These are phyloP conservation scores for Trichoderma reesei DNA, from an alignment of 495 filamentous ascomycete genomes.

Conservation along the genomic window DNA sequence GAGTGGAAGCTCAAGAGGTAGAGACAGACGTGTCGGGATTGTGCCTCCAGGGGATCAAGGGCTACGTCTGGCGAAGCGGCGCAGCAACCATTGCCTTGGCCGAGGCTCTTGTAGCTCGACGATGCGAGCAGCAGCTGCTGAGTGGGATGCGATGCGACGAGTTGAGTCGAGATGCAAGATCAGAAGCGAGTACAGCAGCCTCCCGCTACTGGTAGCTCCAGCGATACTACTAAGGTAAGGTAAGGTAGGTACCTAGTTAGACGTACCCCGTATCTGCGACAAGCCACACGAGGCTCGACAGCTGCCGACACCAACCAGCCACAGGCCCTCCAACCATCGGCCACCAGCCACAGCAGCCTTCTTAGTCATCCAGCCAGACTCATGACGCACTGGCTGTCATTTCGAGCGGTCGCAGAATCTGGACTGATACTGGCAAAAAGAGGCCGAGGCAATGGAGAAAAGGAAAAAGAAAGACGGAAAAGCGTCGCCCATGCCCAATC, in stretches of 20 bases:
- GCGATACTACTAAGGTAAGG: no score
- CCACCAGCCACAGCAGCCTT: no score
- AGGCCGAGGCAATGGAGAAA: neutral
- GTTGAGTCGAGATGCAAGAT: neutral
- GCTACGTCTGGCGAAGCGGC: neutral
- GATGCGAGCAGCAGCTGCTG: neutral
- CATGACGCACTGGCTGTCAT: neutral
- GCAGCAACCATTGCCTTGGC: neutral
- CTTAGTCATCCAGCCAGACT: neutral
- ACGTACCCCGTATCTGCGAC: neutral
- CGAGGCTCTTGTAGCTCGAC: neutral
- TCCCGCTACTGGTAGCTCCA: no score
- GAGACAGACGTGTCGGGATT: neutral
- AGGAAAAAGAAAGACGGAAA: neutral
- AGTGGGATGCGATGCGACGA: neutral
- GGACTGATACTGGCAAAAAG: no score
- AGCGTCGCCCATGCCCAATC: neutral
- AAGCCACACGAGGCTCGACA: neutral
- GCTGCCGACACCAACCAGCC: no score
- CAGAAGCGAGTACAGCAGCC: no score
- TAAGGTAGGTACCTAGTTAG: no score
- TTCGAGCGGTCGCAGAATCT: no score
- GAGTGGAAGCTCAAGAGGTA: neutral
- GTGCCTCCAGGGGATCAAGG: neutral
- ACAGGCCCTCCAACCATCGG: no score